A percentile compares a stretch with the other conserved stretches of the same genome.
These are phyloP conservation scores for Botrytis fragariae DNA, from an alignment of 2,329 filamentous ascomycete genomes.

Conservation along the genomic window DNA sequence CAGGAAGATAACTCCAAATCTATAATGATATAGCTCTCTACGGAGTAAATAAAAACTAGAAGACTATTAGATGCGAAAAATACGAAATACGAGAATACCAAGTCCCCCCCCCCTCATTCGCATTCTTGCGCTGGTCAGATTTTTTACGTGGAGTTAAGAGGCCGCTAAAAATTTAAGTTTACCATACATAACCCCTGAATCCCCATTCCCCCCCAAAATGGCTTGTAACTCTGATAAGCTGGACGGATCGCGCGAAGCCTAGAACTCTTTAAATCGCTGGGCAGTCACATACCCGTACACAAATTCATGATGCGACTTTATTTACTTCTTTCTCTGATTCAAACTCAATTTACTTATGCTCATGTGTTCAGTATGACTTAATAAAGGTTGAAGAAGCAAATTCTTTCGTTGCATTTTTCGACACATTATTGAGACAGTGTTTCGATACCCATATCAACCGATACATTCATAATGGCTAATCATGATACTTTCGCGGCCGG, in stretches of 20 bases:
- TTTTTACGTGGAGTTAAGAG: neutral
- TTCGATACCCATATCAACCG: neutral
- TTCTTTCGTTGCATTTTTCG: neutral
- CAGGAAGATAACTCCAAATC: neutral
- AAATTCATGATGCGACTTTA: neutral
- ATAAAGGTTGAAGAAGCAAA: neutral
- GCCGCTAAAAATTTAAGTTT: neutral
- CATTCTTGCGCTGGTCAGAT: neutral
- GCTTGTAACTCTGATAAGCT: neutral
- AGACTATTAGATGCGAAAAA: neutral
- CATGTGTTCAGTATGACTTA: neutral
- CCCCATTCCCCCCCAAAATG: neutral
- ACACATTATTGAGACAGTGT: neutral
- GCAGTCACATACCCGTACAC: neutral
- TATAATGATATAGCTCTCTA: neutral
- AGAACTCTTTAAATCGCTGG: neutral
- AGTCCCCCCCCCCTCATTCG: neutral
- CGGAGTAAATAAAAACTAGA: neutral
- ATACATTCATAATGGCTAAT: neutral
- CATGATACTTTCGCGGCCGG: slow-evolving; percentile 2
- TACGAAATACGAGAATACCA: neutral
- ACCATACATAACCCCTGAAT: neutral
- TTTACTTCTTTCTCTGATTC: neutral
- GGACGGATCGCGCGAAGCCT: neutral
- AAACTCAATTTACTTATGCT: neutral